Evolutionary conservation across 306 rosid genomes (phyloP), one percentile per base, ranked within the genome.

Genomic region (Benincasa hispida): DNA sequence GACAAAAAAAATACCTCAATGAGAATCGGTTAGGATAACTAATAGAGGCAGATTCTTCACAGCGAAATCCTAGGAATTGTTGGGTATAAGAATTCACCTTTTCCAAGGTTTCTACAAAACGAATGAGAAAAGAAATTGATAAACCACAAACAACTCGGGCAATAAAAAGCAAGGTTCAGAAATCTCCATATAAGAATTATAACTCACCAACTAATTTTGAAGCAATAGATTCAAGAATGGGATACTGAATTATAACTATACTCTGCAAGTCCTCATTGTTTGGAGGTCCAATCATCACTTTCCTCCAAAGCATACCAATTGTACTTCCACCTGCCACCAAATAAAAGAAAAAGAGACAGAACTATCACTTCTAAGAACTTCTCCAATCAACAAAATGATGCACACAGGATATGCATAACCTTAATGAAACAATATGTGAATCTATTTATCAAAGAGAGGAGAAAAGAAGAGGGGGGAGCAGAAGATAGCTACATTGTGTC

Each of bases 281-380:
- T 12, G 94, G 91, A 34, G 91, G 83, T 77, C 78, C 76, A 84
- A 91, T 79, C 86, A 82, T 86, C 84, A 90, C 92, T 84, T 83
- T 89, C 89, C 93, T 89, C 96, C 97, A 94, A 78, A 90, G 87
- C 81, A 79, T 82, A 62, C 95, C 79, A 60, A 82, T 77, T 77
- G 92, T 78, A 85, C 78, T 81, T 30, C 88, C 90, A 77, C 94
- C 97, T 91, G 84, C 62, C 18, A 60, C 79, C 78, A 82, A 78
- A 79, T 63, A 30, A 58, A 28, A 48, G 77, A 73, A 32, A 67
- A 34, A 70, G 57, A 69, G 37, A 37, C 0, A 69, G 22, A 42
- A 7, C 22, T 22, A 70, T 70, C 57, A 47, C 6, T 47, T 45
- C 21, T 47, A 70, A 45, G 57, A 7, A 18, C 39, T 17, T 47